These are phyloP conservation scores for Aspergillus flavus DNA, from an alignment of 2,329 filamentous ascomycete species.

Conservation along the genomic window DNA sequence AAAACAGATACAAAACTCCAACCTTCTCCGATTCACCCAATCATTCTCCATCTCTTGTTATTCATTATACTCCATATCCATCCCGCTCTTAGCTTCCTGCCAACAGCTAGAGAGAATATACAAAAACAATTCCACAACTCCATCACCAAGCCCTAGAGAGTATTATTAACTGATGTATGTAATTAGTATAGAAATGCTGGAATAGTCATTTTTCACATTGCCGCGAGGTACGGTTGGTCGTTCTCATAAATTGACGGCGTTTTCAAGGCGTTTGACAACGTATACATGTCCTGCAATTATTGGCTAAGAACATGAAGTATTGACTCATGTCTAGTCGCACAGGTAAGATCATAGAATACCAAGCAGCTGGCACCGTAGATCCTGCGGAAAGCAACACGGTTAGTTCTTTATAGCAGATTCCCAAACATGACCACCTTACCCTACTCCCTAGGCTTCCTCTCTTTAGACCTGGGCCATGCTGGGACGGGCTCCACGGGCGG, in stretches of 20 bases:
- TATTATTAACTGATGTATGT: background rate
- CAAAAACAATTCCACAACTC: background rate
- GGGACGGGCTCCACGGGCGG: conserved; percentile 38
- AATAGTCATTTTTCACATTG: background rate
- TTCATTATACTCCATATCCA: background rate
- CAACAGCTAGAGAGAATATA: background rate
- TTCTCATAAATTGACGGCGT: background rate
- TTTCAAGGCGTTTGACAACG: background rate
- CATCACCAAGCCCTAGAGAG: background rate
- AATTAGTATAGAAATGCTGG: background rate
- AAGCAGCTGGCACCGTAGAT: background rate
- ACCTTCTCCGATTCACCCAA: background rate
- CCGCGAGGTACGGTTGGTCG: background rate
- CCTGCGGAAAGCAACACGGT: background rate
- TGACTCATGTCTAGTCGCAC: background rate
- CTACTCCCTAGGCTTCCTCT: background rate
- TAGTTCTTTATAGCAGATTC: background rate
- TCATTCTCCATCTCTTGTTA: background rate
- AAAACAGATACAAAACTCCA: conserved; percentile 2
- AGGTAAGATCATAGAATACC: background rate
- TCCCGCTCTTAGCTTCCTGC: background rate
- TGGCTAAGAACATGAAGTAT: background rate
- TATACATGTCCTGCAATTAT: background rate
- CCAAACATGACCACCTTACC: background rate
- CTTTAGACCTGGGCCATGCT: conserved; percentile 50